Conservation (phyloP, 1,284 basidiomycete genomes). For the Heterobasidion annosum region DNA sequence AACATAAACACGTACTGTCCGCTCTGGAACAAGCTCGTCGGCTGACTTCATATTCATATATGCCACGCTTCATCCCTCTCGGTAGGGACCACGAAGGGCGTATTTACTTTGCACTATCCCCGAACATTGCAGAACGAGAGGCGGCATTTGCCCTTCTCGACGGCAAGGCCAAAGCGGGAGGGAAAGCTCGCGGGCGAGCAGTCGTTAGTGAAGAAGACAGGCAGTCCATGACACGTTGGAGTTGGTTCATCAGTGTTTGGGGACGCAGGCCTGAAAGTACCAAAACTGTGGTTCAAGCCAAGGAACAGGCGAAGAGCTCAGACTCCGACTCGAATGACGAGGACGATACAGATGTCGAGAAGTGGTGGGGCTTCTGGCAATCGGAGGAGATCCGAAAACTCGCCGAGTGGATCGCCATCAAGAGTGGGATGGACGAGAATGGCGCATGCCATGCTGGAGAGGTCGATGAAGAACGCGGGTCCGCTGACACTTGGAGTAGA, state of each 20-base stretch:
- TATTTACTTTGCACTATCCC: constrained; percentile 25
- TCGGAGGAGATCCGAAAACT: constrained; percentile 53
- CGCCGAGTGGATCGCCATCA: constrained; percentile 54
- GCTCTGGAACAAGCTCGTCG: constrained; percentile 22
- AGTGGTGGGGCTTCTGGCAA: constrained; percentile 70
- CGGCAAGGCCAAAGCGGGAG: constrained; percentile 18
- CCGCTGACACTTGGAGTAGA: background rate
- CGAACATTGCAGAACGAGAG: constrained; percentile 21
- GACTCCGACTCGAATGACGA: constrained; percentile 21
- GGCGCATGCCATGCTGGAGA: background rate
- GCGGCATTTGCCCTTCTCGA: constrained; percentile 20
- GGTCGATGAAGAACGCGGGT: background rate
- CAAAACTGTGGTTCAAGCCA: constrained; percentile 7
- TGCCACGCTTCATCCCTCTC: constrained; percentile 24
- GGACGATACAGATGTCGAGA: constrained; percentile 24
- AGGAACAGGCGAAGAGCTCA: constrained; percentile 12
- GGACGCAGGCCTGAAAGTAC: constrained; percentile 23
- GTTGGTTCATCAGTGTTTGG: constrained; percentile 64
- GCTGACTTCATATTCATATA: constrained; percentile 15
- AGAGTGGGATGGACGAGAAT: constrained; percentile 21
- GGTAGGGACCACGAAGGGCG: constrained; percentile 28
- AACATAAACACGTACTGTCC: constrained; percentile 20
- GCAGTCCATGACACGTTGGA: constrained; percentile 45
- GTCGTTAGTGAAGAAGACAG: constrained; percentile 35
- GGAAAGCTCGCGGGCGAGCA: constrained; percentile 14